phyloP scores from a whole-genome alignment of 2,329 filamentous ascomycete species.

The Botrytis paeoniae region DNA sequence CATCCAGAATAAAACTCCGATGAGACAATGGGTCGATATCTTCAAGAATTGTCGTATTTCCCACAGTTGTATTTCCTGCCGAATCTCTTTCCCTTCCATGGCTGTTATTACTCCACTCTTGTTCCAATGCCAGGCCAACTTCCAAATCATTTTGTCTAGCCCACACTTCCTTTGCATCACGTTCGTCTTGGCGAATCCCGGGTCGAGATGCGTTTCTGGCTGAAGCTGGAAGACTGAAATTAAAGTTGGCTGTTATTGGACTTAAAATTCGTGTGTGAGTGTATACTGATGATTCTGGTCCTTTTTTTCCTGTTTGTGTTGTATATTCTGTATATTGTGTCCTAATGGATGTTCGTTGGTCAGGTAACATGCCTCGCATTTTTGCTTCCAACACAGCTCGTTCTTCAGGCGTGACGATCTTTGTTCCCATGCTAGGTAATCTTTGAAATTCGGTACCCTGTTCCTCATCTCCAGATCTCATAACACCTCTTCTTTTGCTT shows the following conservation, averaged over 20 bases:
- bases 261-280: slow-evolving; percentile 7
- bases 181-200: background rate
- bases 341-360: background rate
- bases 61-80: background rate
- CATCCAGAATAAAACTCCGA: slow-evolving; percentile 14
- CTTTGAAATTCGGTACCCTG: slow-evolving; percentile 16
- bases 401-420: background rate
- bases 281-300: background rate
- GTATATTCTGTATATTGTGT: slow-evolving; percentile 4
- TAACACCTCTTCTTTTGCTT: slow-evolving; percentile 13
- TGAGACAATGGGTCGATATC: background rate
- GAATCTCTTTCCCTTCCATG: background rate
- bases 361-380: background rate
- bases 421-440: slow-evolving; percentile 9
- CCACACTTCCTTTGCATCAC: slow-evolving; percentile 4
- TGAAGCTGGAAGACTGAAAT: slow-evolving; percentile 5
- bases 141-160: slow-evolving; percentile 13
- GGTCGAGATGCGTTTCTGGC: background rate
- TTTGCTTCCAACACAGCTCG: slow-evolving; percentile 12
- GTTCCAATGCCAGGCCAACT: slow-evolving; percentile 8
- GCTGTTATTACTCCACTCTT: background rate
- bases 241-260: background rate
- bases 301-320: background rate
- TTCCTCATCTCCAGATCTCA: slow-evolving; percentile 4
- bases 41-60: background rate